Evolutionary conservation across 2,329 filamentous ascomycete genomes (phyloP).

Genomic region (Hypoxylon sp.): DNA sequence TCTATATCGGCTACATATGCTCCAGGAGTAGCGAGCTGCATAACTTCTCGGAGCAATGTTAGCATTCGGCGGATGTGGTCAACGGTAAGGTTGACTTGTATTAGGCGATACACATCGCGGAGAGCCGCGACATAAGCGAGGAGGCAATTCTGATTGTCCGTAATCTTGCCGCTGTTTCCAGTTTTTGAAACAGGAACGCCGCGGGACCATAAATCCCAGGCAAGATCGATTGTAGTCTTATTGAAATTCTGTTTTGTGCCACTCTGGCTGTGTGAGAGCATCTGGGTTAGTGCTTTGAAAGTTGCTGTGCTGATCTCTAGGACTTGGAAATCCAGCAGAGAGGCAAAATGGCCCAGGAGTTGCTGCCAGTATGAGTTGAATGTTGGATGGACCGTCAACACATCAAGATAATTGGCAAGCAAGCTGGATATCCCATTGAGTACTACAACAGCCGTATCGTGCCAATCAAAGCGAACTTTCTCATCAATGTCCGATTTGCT

Average conservation of each 20-base stretch:
- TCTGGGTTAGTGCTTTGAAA: conserved; percentile 76
- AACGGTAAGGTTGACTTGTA: conserved; percentile 73
- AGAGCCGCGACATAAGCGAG: conserved; percentile 85
- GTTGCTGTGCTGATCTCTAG: conserved; percentile 80
- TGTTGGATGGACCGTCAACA: conserved; percentile 74
- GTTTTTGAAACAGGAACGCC: conserved; percentile 69
- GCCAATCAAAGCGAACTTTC: conserved; percentile 71
- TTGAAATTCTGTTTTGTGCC: conserved; percentile 62
- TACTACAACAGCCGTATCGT: conserved; percentile 81
- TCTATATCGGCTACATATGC: conserved; percentile 81
- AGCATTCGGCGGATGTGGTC: conserved; percentile 78
- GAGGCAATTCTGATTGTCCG: conserved; percentile 85
- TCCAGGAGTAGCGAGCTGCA: conserved; percentile 77
- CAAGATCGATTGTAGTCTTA: conserved; percentile 69
- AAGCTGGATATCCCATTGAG: conserved; percentile 80
- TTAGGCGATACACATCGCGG: conserved; percentile 82
- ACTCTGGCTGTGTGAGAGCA: conserved; percentile 68
- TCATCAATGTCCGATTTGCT: conserved; percentile 58
- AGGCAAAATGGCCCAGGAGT: conserved; percentile 77
- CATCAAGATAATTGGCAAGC: conserved; percentile 81
- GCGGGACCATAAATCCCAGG: conserved; percentile 79
- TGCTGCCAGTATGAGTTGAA: conserved; percentile 84
- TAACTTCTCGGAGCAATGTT: conserved; percentile 76
- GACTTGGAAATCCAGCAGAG: conserved; percentile 72
- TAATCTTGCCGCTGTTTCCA: conserved; percentile 60